Evolutionary conservation across 306 rosid species (phyloP).

Genomic region (Sophora flavescens): DNA sequence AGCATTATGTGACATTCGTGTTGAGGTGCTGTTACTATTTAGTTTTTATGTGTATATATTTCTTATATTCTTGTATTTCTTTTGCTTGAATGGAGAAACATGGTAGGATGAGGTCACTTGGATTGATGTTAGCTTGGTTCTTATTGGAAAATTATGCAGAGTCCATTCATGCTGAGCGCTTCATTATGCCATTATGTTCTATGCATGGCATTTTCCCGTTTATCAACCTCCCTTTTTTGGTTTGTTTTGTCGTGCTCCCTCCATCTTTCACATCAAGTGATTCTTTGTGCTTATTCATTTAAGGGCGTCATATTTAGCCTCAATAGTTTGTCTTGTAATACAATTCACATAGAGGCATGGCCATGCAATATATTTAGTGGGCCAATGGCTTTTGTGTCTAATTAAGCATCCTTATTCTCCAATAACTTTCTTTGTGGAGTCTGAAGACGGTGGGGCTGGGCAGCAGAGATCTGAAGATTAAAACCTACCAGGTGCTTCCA

Average conservation of each 20-base stretch:
- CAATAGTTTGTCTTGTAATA: slow-evolving; percentile 23
- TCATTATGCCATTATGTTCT: slow-evolving; percentile 18
- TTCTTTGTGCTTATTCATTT: slow-evolving; percentile 36
- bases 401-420: background rate
- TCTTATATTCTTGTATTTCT: slow-evolving; percentile 9
- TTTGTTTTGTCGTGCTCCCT: slow-evolving; percentile 8
- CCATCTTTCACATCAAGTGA: background rate
- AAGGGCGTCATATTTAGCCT: slow-evolving; percentile 12
- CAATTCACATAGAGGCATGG: slow-evolving; percentile 17
- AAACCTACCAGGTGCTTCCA: slow-evolving; percentile 8
- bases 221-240: slow-evolving; percentile 3
- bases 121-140: slow-evolving; percentile 34
- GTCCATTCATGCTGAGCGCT: slow-evolving; percentile 33
- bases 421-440: slow-evolving; percentile 21
- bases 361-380: slow-evolving; percentile 11
- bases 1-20: slow-evolving; percentile 97
- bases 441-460: background rate
- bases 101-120: slow-evolving; percentile 19
- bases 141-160: slow-evolving; percentile 23
- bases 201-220: slow-evolving; percentile 23
- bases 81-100: slow-evolving; percentile 13
- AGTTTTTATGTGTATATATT: slow-evolving; percentile 17
- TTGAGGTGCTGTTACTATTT: slow-evolving; percentile 66
- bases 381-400: slow-evolving; percentile 26
- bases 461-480: background rate